Evolutionary conservation across 192 early-diverging fungal genomes (phyloP), one percentile per base, ranked within the genome.

Genomic region (Phycomyces blakesleeanus): DNA sequence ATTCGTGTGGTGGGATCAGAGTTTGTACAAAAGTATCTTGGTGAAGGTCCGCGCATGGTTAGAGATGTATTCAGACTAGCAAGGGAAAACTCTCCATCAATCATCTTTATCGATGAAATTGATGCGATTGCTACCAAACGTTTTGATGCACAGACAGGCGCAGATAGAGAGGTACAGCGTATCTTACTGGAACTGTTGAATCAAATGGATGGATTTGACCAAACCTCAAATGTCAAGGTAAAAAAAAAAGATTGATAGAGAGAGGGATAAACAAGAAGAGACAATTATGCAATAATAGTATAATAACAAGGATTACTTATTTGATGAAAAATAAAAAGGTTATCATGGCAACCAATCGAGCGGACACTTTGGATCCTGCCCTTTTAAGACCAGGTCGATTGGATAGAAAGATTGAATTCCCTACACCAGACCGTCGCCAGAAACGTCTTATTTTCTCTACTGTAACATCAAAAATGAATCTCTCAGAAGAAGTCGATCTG

Each of bases 151-250:
- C 94, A 96, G 69, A 97, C 95, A 9, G 97, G 97, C 40, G 97
- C 94, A 0, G 97, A 99, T 77, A 89, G 97, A 57, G 97, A 99
- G 81, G 95, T 99, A 37, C 97, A 99, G 75, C 89, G 97, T 77
- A 97, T 96, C 66, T 79, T 99, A 41, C 79, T 99, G 9, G 95
- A 99, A 77, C 83, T 99, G 57, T 78, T 99, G 66, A 99, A 97
- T 80, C 97, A 99, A 78, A 94, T 99, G 89, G 97, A 99, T 75
- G 97, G 97, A 29, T 99, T 99, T 69, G 97, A 99, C 72, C 93
- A 95, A 73, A 93, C 94, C 10, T 91, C 91, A 16, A 96, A 98
- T 75, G 94, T 99, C 67, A 99, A 99, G 82, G 89, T 86, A 72
- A 55, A 38, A 1, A n/a, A 26, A 18, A 27, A 16, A 24, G 57